Percentiles rank a stretch among this genome's conserved stretches.
Evolutionary conservation across 257 asterid genomes (phyloP).

Genomic region (Fraxinus quadrangulata): DNA sequence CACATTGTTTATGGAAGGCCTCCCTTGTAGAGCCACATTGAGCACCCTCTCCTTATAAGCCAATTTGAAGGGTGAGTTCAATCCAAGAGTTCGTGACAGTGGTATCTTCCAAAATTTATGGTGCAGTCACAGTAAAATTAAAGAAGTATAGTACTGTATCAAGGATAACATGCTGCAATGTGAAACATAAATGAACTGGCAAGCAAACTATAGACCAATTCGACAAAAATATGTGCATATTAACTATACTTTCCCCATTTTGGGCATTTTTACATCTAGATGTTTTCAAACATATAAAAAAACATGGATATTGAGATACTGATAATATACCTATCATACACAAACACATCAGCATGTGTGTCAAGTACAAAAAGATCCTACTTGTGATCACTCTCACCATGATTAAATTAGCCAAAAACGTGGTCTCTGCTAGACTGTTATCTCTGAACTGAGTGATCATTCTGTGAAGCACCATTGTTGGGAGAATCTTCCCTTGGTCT

Average conservation of each 20-base stretch:
- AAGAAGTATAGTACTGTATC: neutral
- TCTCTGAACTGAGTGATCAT: slow-evolving; percentile 25
- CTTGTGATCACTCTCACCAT: neutral
- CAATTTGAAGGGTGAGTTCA: neutral
- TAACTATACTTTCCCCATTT: neutral
- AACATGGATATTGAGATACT: neutral
- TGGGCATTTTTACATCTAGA: neutral
- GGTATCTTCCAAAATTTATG: neutral
- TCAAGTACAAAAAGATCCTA: slow-evolving; percentile 1
- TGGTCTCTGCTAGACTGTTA: slow-evolving; percentile 6
- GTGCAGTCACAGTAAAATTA: neutral
- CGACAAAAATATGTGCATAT: neutral
- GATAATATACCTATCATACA: slow-evolving; percentile 5
- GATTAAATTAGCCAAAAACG: neutral
- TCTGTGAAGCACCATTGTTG: slow-evolving; percentile 29
- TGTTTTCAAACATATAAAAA: neutral
- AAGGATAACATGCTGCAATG: neutral
- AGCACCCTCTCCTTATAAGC: neutral
- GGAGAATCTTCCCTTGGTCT: slow-evolving; percentile 37
- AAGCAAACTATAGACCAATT: neutral
- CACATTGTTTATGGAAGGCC: neutral
- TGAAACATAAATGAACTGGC: neutral
- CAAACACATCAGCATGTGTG: neutral
- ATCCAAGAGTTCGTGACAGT: neutral
- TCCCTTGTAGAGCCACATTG: neutral